phyloP scores from a whole-genome alignment of 2,329 filamentous ascomycete species.

The Aspergillus flavus region DNA sequence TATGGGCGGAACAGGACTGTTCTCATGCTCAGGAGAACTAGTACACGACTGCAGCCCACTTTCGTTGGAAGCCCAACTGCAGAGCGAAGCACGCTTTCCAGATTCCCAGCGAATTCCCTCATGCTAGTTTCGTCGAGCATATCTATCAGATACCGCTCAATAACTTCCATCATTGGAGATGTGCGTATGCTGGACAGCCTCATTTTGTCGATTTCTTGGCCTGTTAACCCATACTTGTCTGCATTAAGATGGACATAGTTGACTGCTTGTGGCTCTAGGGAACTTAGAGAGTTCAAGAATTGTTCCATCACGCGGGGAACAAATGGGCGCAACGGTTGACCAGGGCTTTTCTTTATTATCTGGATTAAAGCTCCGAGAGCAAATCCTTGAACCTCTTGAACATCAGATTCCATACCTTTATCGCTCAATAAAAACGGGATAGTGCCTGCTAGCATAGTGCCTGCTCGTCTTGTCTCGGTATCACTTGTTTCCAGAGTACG shows the following conservation, averaged over 20 bases:
- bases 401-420: slow-evolving; percentile 84
- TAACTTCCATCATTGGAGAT: slow-evolving; percentile 89
- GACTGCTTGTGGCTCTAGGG: slow-evolving; percentile 82
- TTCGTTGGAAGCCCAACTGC: slow-evolving; percentile 92
- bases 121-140: slow-evolving; percentile 79
- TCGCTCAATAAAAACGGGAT: slow-evolving; percentile 88
- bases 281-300: slow-evolving; percentile 79
- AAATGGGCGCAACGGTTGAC: slow-evolving; percentile 76
- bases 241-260: slow-evolving; percentile 93
- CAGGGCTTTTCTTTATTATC: slow-evolving; percentile 82
- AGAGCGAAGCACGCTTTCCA: slow-evolving; percentile 79
- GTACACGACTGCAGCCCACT: slow-evolving; percentile 82
- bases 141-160: slow-evolving; percentile 79
- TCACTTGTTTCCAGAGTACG: slow-evolving; percentile 81
- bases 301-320: slow-evolving; percentile 80
- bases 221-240: slow-evolving; percentile 77
- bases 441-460: slow-evolving; percentile 80
- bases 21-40: slow-evolving; percentile 81
- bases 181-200: slow-evolving; percentile 78
- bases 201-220: slow-evolving; percentile 87
- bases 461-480: slow-evolving; percentile 63
- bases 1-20: slow-evolving; percentile 73
- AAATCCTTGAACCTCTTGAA: slow-evolving; percentile 83
- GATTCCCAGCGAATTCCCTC: slow-evolving; percentile 67
- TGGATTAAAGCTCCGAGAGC: slow-evolving; percentile 81